A percentile compares a stretch with the other conserved stretches of the same genome.
These are phyloP conservation scores for Thelonectria rubi DNA, from an alignment of 2,329 filamentous ascomycete species.

Conservation along the genomic window DNA sequence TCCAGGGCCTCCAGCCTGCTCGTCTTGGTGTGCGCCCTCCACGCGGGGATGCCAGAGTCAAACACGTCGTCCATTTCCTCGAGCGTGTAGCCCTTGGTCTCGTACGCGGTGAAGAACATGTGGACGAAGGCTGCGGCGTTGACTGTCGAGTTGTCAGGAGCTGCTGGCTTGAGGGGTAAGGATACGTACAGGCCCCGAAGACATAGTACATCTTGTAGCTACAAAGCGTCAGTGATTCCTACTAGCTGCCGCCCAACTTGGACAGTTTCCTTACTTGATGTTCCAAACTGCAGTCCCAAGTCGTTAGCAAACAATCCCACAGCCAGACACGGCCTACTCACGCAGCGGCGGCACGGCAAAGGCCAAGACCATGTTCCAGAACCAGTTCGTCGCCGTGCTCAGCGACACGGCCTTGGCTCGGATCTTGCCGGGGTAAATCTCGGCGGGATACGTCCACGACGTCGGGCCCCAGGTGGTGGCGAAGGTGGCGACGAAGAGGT, in stretches of 20 bases:
- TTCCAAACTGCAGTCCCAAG: slow-evolving; percentile 45
- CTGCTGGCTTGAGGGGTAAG: too few species aligned
- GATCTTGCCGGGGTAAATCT: slow-evolving; percentile 55
- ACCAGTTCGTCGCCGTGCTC: slow-evolving; percentile 50
- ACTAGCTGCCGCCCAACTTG: not conserved
- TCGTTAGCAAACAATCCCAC: slow-evolving; percentile 7
- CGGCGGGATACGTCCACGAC: slow-evolving; percentile 59
- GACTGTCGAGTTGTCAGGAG: slow-evolving; percentile 47
- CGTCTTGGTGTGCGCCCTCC: slow-evolving; percentile 58
- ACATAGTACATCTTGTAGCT: slow-evolving; percentile 74
- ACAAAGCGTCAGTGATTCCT: slow-evolving; percentile 6
- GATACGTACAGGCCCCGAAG: slow-evolving; percentile 66
- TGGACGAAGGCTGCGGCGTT: slow-evolving; percentile 74
- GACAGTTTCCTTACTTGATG: slow-evolving; percentile 54
- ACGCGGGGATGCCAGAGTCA: slow-evolving; percentile 65
- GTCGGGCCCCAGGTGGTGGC: slow-evolving; percentile 54
- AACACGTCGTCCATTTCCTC: slow-evolving; percentile 83
- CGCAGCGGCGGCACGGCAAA: slow-evolving; percentile 57
- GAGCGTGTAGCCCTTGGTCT: slow-evolving; percentile 77
- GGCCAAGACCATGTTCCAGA: slow-evolving; percentile 46
- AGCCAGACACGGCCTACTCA: slow-evolving; percentile 41
- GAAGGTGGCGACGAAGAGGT: slow-evolving; percentile 64
- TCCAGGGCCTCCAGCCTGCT: slow-evolving; percentile 58
- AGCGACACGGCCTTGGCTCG: slow-evolving; percentile 56
- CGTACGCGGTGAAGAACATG: slow-evolving; percentile 68